Conservation (phyloP, 1,139 yeast species). For the Yamadazyma dushanensis region DNA sequence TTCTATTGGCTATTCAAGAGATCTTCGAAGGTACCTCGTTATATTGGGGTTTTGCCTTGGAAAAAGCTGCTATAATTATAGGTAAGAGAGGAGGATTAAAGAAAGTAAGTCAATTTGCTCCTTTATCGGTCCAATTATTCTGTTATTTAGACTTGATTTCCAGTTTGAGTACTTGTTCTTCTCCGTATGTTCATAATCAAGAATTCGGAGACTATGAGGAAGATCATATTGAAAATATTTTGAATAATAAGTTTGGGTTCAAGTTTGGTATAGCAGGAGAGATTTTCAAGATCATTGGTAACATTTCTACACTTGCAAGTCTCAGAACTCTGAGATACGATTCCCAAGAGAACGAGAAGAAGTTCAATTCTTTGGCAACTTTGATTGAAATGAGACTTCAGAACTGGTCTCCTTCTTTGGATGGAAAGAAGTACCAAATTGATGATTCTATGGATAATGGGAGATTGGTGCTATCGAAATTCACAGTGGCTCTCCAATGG, state of each 20-base stretch:
- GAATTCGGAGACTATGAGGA: constrained; percentile 15
- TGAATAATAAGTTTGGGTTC: constrained; percentile 23
- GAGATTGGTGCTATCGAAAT: constrained; percentile 15
- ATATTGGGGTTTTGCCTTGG: constrained; percentile 20
- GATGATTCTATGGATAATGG: constrained; percentile 12
- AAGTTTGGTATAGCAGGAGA: constrained; percentile 24
- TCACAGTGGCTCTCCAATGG: constrained; percentile 23
- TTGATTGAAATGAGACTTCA: constrained; percentile 22
- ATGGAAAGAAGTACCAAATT: constrained; percentile 11
- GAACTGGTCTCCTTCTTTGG: constrained; percentile 20
- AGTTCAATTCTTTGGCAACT: constrained; percentile 20
- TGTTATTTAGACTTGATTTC: constrained; percentile 23
- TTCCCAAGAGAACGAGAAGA: constrained; percentile 15
- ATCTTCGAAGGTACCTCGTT: constrained; percentile 21
- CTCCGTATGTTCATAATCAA: constrained; percentile 18
- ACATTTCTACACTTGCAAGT: constrained; percentile 22
- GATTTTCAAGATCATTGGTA: constrained; percentile 22
- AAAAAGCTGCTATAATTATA: constrained; percentile 19
- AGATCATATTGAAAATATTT: constrained; percentile 17
- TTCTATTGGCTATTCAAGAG: constrained; percentile 19
- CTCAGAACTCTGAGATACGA: constrained; percentile 15
- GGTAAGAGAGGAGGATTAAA: constrained; percentile 20
- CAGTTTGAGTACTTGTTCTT: constrained; percentile 21
- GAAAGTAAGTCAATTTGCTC: constrained; percentile 17
- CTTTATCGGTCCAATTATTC: constrained; percentile 21